Percentiles rank a stretch among this genome's conserved stretches.
phyloP scores from a whole-genome alignment of 2,329 filamentous ascomycete species.

The Stagonosporopsis chrysanthemi region DNA sequence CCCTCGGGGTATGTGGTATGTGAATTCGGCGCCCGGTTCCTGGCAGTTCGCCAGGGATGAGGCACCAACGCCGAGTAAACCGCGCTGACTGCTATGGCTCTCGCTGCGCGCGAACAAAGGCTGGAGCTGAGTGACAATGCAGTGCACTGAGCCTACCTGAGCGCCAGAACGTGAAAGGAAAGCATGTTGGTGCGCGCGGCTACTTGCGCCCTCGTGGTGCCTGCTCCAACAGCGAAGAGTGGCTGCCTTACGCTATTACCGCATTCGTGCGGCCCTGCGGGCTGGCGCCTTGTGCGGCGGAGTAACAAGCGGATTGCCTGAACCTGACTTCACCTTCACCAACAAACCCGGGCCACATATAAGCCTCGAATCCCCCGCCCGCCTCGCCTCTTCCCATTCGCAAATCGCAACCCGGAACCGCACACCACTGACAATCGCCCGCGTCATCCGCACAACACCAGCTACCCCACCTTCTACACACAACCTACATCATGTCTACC shows the following conservation, averaged over 20 bases:
- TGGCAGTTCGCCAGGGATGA: slow-evolving; percentile 2
- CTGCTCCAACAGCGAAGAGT: background rate
- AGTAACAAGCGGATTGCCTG: slow-evolving; percentile 16
- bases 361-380: slow-evolving; percentile 13
- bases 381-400: slow-evolving; percentile 14
- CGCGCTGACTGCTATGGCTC: background rate
- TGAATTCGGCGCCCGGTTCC: background rate
- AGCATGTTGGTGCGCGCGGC: background rate
- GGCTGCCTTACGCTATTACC: slow-evolving; percentile 18
- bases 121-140: background rate
- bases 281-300: slow-evolving; percentile 16
- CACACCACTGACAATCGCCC: slow-evolving; percentile 2
- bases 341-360: slow-evolving; percentile 20
- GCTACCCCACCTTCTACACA: slow-evolving; percentile 30
- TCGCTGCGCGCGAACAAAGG: background rate
- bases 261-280: background rate
- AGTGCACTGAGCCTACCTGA: background rate
- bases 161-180: background rate
- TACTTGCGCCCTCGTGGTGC: slow-evolving; percentile 8
- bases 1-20: background rate
- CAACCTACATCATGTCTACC: slow-evolving; percentile 32
- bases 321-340: slow-evolving; percentile 11
- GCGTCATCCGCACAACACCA: slow-evolving; percentile 14
- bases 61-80: slow-evolving; percentile 9
- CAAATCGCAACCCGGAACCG: slow-evolving; percentile 2